A percentile compares a stretch with the other conserved stretches of the same genome.
phyloP scores from a whole-genome alignment of 805 yeast species.

The Teunomyces gatunensis region DNA sequence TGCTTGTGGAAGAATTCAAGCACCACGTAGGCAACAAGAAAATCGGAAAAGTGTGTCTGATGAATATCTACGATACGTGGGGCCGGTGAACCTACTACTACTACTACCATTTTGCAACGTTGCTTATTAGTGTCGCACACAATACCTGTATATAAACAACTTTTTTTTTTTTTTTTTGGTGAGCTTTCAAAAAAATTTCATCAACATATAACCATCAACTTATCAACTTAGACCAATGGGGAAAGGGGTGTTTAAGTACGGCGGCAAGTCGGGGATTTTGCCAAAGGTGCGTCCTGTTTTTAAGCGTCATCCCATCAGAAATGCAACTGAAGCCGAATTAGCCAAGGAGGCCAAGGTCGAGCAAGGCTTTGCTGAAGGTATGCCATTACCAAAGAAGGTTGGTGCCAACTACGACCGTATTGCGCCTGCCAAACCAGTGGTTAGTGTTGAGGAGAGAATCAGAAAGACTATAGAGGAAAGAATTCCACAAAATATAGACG shows the following conservation, averaged over 20 bases:
- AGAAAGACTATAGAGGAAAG: slow-evolving; percentile 48
- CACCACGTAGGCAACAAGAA: slow-evolving; percentile 50
- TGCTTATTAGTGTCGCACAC: not conserved
- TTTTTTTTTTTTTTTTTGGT: no score
- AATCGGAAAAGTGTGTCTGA: slow-evolving; percentile 51
- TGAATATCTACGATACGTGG: slow-evolving; percentile 57
- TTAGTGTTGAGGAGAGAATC: slow-evolving; percentile 62
- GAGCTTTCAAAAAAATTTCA: slow-evolving; percentile 3
- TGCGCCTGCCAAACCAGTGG: slow-evolving; percentile 49
- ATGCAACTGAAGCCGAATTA: slow-evolving; percentile 32
- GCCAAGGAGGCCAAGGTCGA: slow-evolving; percentile 46
- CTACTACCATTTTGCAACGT: not conserved
- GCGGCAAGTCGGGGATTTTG: slow-evolving; percentile 76
- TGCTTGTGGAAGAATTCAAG: slow-evolving; percentile 30
- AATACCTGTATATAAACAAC: not conserved
- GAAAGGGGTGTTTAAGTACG: slow-evolving; percentile 48
- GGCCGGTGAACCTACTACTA: slow-evolving; percentile 26
- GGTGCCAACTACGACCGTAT: slow-evolving; percentile 48
- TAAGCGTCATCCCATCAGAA: slow-evolving; percentile 58
- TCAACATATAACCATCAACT: not conserved
- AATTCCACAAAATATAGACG: slow-evolving; percentile 34
- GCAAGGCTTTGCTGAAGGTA: slow-evolving; percentile 69
- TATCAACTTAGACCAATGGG: slow-evolving; percentile 31
- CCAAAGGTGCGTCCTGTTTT: slow-evolving; percentile 77
- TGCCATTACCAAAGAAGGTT: slow-evolving; percentile 60